Base-by-base conservation (phyloP, 176 grass and related monocot species). In the Oryza brachyantha region DNA sequence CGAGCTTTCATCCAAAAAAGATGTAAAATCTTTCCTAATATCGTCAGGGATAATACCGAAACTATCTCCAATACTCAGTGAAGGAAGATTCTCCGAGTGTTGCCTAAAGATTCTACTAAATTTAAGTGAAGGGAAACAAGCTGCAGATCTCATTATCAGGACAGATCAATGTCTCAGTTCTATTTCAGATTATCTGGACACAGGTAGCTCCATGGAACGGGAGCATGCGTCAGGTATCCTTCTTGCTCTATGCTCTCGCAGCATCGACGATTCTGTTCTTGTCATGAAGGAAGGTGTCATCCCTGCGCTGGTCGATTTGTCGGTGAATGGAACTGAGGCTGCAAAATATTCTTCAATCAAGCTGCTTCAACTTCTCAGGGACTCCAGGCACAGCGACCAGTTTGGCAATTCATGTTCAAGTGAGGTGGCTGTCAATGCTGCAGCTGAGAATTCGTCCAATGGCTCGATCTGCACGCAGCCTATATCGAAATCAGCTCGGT, bases 201-300 rank as follows among this genome's bases (percentile, higher is more conserved):
- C 46, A 22, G 96, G 87, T 74, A 85, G 70, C 75, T 75, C 14
- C 25, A 70, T 75, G 32, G 88, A 95, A 62, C 85, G 90, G 57
- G 90, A 95, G 70, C 71, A 89, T 73, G 92, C 92, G 11, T 70
- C 84, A 16, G 84, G 54, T 46, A 91, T 93, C 54, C 85, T 99
- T 57, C 36, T 87, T 16, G 55, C 81, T 5, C 63, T 95, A 39
- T 93, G 92, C 78, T 92, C 84, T 7, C 25, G 26, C 39, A 87
- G 78, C 34, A 29, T 54, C 1, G 84, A 93, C 48, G 89, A 92
- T 73, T 81, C 86, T 74, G 60, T 72, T 27, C 87, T 89, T 80
- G 77, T 90, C 16, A 80, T 92, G 77, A 92, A 92, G 72, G 96
- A 99, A 83, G 92, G 90, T 14, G 83, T 99, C 25, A 90, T 99